Evolutionary conservation across 2,329 filamentous ascomycete genomes (phyloP), one percentile per base, ranked within the genome.

Genomic region (Knufia petricola): DNA sequence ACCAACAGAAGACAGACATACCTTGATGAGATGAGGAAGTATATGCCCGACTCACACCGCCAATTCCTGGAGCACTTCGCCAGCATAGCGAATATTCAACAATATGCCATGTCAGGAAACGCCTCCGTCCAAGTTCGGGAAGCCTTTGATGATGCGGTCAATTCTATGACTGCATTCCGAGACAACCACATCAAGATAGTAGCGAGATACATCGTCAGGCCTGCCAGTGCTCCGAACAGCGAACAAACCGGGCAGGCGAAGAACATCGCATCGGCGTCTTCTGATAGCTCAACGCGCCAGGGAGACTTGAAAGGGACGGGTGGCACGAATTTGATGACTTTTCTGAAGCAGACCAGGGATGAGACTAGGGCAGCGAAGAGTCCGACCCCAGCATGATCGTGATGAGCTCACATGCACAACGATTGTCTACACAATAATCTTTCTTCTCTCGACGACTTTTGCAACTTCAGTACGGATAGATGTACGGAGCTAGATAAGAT

Each of bases 141-240:
- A 6, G 68, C 72, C 3, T 76, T 70, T 59, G 72, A 75, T 34
- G 60, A 64, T 2, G 70, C 71, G 2, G 65, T 75, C 0, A 59
- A 67, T 41, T 64, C 68, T 8, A 60, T 77, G 10, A 67, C 66
- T 3, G 55, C 58, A 0, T 74, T 77, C 53, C 69, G 74, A 0
- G 70, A 75, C 50, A 69, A 67, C 42, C 74, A 77, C 50, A 72
- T 77, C 38, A 67, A 70, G 50, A 67, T 77, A 20, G 74, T 77
- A 1, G 70, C 73, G 1, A 61, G 72, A 34, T 77, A 76, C 52
- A 75, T 77, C 48, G 68, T 77, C 43, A 66, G 71, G 38, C 70
- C 71, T 0, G 61, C 66, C 1, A 60, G 59, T 48, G 52, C 44
- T 4, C 52, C 52, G 17, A 48, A 51, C 8, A 39, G 58, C 31